Conservation (phyloP, 2,329 filamentous ascomycete species). For the Venturia nashicola region DNA sequence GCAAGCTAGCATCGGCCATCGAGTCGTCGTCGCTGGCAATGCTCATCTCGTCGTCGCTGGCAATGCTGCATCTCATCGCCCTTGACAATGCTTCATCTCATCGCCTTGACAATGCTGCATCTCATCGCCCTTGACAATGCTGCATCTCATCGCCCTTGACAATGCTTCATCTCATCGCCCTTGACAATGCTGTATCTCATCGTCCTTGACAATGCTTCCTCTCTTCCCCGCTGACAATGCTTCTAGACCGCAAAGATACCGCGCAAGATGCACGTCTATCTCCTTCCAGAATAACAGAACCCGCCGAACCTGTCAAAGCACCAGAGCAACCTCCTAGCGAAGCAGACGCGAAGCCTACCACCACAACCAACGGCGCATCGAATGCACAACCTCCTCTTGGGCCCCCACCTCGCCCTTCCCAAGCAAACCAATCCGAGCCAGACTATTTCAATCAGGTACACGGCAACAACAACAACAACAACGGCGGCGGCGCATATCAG, state of each 20-base stretch:
- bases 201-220: too few species aligned
- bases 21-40: neutral
- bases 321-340: constrained; percentile 13
- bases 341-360: constrained; percentile 17
- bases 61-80: neutral
- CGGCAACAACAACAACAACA: constrained; percentile 19
- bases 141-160: too few species aligned
- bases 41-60: neutral
- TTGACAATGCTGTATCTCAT: too few species aligned
- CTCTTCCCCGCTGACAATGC: neutral
- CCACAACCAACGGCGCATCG: constrained; percentile 24
- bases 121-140: too few species aligned
- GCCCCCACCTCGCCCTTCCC: constrained; percentile 36
- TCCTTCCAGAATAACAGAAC: constrained; percentile 4
- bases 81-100: neutral
- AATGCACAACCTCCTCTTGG: constrained; percentile 32
- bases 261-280: neutral
- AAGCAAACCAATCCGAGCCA: constrained; percentile 26
- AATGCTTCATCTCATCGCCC: too few species aligned
- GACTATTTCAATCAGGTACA: constrained; percentile 39
- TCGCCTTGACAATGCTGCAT: neutral
- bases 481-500: constrained; percentile 39
- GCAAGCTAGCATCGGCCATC: too few species aligned
- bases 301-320: constrained; percentile 6
- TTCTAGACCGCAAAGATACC: neutral